phyloP scores from a whole-genome alignment of 495 filamentous ascomycete species.

The Hypoxylon fragiforme region DNA sequence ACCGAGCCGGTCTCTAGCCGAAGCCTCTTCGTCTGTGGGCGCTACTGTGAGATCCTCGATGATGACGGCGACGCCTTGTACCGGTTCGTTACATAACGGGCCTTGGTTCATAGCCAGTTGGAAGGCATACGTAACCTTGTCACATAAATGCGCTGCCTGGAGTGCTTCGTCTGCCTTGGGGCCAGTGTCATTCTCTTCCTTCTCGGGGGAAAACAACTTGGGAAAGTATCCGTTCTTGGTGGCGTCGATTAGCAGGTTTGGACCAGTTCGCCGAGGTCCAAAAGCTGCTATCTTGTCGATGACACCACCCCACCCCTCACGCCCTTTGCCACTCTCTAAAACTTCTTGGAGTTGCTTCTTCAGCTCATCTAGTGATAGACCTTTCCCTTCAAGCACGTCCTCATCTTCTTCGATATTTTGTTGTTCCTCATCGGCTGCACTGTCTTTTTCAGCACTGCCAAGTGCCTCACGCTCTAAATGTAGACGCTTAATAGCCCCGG shows the following conservation, averaged over 20 bases:
- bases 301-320: conserved; percentile 74
- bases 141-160: conserved; percentile 73
- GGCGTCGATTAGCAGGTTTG: conserved; percentile 87
- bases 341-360: conserved; percentile 66
- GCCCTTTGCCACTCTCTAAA: conserved; percentile 66
- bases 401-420: conserved; percentile 50
- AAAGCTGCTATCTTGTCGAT: conserved; percentile 86
- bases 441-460: conserved; percentile 42
- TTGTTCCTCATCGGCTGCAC: conserved; percentile 49
- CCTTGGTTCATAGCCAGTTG: conserved; percentile 89
- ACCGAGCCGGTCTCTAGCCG: conserved; percentile 68
- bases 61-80: conserved; percentile 91
- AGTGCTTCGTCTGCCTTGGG: conserved; percentile 55
- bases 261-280: conserved; percentile 80
- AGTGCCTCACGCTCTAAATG: conserved; percentile 67
- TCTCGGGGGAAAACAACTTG: conserved; percentile 65
- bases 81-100: conserved; percentile 88
- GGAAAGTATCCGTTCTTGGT: conserved; percentile 73
- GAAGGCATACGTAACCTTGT: conserved; percentile 91
- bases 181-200: conserved; percentile 31
- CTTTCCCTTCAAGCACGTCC: conserved; percentile 51
- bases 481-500: conserved; percentile 73
- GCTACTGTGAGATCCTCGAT: conserved; percentile 75
- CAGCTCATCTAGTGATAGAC: conserved; percentile 74
- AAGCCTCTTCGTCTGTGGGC: conserved; percentile 57